Evolutionary conservation across 768 basidiomycete genomes (phyloP), one percentile per base, ranked within the genome.

Genomic region (Neoboletus brunneissimus): DNA sequence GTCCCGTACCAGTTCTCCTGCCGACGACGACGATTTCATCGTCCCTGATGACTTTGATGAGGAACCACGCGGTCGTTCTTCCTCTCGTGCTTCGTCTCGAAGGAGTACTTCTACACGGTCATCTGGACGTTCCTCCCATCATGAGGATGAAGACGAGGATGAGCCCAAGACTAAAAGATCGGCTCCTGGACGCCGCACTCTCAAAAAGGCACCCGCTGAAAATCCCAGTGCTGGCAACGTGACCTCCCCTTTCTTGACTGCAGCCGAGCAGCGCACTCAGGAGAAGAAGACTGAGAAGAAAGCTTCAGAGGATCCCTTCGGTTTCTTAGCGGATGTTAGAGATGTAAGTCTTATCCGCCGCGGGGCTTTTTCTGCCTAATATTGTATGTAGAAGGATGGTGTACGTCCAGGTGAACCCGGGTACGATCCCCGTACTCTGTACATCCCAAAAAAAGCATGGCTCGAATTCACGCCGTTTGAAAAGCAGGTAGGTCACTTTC

Each of bases 391-490:
- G 91, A 94, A 89, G 79, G 92, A 97, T 62, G 83, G 86, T 1
- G 77, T 83, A 48, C 77, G 81, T 53, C 91, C 91, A 25, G 84
- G 82, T n/a, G 83, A 96, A 58, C 84, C 88, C 0, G 84, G 87
- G 15, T 98, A 98, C 64, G 96, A 99, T 65, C 91, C 91, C 7
- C 78, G 95, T 48, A 97, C 97, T 0, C 71, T 98, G 32, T 83
- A 80, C 66, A 82, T 99, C 51, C 95, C 95, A 0, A 72, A 79
- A 29, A 80, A 76, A 42, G 84, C 86, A 0, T 96, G 94, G 93
- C 76, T 77, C 27, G 76, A 77, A 0, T 96, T 99, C 65, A 96
- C 94, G 2, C 94, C 95, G 0, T 99, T 99, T 67, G 97, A 99
- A 75, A 94, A 86, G 64, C 94, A 92, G 80, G 87, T 82, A 32